Evolutionary conservation across 2,329 filamentous ascomycete species (phyloP), one percentile per base, ranked within the genome.

Genomic region (Didymella pinodella): DNA sequence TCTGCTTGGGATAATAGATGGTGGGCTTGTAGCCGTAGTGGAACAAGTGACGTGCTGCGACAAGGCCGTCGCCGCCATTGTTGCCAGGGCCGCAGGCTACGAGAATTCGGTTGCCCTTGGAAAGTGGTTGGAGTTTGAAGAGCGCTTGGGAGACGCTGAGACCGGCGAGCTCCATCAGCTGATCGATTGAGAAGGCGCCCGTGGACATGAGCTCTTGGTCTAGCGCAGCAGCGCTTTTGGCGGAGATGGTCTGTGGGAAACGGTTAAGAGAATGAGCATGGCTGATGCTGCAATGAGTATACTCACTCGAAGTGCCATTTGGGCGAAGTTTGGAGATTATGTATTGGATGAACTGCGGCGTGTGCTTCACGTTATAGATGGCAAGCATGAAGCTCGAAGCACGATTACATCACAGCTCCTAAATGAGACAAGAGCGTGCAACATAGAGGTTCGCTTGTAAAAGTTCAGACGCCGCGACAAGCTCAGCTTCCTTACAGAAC

Each of bases 151-250:
- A 94, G 26, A 98, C 93, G 0, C 93, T 93, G 0, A 99, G 84
- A 0, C 95, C 95, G 43, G 95, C 95, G 7, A 99, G 82, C 75
- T 98, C 95, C 95, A 99, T 98, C 48, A 99, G 83, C 78, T 99
- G 95, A 74, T 98, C 95, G 54, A 99, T 86, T 11, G 92, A 96
- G 79, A 97, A 99, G 8, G 91, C 93, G 38, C 87, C 86, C 0
- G 88, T 87, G 73, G 87, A 91, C 93, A 99, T 98, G 62, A 99
- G 88, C 75, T 99, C 94, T 77, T 91, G 89, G 75, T 99, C 95
- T 18, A 99, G 85, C 47, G 92, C 90, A 0, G 91, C 90, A 0
- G 95, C 95, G 64, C 92, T 91, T 79, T 95, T 93, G 41, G 94
- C 89, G 10, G 89, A 90, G 26, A 99, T 85, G 26, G 93, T 96